Conservation (phyloP, 2,329 filamentous ascomycete genomes). For the Grosmannia clavigera region DNA sequence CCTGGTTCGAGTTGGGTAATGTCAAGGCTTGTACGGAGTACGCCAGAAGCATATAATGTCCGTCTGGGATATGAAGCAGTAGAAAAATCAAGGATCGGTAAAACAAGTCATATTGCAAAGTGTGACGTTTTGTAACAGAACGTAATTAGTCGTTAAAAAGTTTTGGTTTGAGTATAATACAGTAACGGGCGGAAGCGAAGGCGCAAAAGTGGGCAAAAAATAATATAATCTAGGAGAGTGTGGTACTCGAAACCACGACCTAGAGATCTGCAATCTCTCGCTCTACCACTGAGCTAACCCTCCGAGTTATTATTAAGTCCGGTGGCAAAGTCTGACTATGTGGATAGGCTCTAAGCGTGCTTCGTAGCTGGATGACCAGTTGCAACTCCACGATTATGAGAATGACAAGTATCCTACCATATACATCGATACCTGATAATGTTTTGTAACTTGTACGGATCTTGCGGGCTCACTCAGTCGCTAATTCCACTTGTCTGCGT, state of each 20-base stretch:
- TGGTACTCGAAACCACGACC: slow-evolving; percentile 9
- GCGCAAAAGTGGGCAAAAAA: neutral
- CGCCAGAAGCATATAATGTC: too few species aligned
- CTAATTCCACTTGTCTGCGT: too few species aligned
- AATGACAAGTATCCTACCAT: too few species aligned
- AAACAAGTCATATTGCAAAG: neutral
- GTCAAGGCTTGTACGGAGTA: neutral
- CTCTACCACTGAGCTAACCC: slow-evolving; percentile 9
- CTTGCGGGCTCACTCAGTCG: too few species aligned
- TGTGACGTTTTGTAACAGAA: neutral
- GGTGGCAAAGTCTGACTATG: neutral
- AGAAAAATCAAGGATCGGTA: neutral
- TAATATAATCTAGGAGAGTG: slow-evolving; percentile 1
- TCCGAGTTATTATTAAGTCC: neutral
- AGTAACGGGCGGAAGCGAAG: neutral
- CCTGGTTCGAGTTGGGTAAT: neutral
- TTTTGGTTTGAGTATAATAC: neutral
- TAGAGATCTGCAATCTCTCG: slow-evolving; percentile 10
- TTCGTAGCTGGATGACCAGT: too few species aligned
- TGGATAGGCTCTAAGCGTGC: neutral
- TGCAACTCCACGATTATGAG: too few species aligned
- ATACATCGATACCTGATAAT: too few species aligned
- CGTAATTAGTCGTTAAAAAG: too few species aligned
- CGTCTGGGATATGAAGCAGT: neutral
- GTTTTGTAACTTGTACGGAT: too few species aligned